Conservation (phyloP, 1,284 basidiomycete species). For the Paramarasmius palmivorus region DNA sequence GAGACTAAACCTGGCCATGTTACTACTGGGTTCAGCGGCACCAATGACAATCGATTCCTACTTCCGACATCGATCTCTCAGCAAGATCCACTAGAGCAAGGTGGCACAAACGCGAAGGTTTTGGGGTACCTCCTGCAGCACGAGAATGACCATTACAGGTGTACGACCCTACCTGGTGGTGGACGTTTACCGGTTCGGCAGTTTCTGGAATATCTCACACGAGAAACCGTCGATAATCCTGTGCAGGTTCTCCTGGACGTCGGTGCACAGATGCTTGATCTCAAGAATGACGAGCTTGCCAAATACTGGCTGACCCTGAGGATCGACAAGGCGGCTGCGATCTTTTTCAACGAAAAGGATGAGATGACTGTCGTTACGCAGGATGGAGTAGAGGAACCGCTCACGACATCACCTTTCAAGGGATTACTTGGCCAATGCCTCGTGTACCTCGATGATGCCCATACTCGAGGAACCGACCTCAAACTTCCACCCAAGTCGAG, state of each 20-base stretch:
- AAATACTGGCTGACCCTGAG: constrained; percentile 38
- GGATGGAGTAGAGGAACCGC: constrained; percentile 37
- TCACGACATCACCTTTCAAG: constrained; percentile 43
- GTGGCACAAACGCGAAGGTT: constrained; percentile 51
- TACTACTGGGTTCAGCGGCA: constrained; percentile 58
- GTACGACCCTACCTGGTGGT: constrained; percentile 20
- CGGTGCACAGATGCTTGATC: constrained; percentile 58
- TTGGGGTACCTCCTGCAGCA: constrained; percentile 41
- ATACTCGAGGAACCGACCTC: constrained; percentile 58
- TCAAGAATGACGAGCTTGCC: constrained; percentile 42
- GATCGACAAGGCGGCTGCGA: constrained; percentile 29
- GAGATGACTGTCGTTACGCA: constrained; percentile 40
- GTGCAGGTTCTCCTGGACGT: constrained; percentile 54
- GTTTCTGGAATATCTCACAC: constrained; percentile 35
- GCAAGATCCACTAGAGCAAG: constrained; percentile 40
- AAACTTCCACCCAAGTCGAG: constrained; percentile 43
- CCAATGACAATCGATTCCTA: constrained; percentile 52
- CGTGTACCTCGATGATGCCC: constrained; percentile 57
- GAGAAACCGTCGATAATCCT: constrained; percentile 27
- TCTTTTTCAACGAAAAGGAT: constrained; percentile 50
- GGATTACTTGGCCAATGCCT: constrained; percentile 44
- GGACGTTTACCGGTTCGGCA: constrained; percentile 26
- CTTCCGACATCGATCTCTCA: constrained; percentile 49
- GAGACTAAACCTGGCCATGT: constrained; percentile 29
- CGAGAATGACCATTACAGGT: constrained; percentile 45